Evolutionary conservation across 257 asterid genomes (phyloP).

Genomic region (Coffea eugenioides): DNA sequence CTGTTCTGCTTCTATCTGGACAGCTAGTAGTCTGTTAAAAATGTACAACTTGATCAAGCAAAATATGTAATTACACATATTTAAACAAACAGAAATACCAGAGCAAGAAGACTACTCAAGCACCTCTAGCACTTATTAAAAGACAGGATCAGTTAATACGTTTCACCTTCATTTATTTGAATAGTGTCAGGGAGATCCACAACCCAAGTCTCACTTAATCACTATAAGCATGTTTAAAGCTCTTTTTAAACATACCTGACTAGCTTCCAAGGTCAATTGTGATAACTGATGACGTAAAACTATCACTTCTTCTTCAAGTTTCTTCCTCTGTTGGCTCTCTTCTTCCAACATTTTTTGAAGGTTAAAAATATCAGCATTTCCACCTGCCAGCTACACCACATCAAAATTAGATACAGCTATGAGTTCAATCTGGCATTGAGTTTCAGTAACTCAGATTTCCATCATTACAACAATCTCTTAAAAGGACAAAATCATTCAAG

Average conservation of each 20-base stretch:
- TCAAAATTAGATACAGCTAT: slow-evolving; percentile 31
- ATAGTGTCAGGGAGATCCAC: neutral
- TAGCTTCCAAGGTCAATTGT: slow-evolving; percentile 63
- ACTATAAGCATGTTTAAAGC: slow-evolving; percentile 12
- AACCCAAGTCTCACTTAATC: neutral
- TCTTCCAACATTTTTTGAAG: slow-evolving; percentile 76
- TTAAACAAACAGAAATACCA: neutral
- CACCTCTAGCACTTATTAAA: neutral
- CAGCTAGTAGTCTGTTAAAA: slow-evolving; percentile 54
- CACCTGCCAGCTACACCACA: slow-evolving; percentile 65
- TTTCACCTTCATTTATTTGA: neutral
- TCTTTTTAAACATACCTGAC: slow-evolving; percentile 49
- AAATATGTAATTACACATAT: neutral
- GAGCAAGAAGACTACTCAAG: neutral
- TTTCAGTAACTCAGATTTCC: slow-evolving; percentile 6
- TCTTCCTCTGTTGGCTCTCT: slow-evolving; percentile 74
- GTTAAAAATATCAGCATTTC: slow-evolving; percentile 46
- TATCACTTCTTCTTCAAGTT: slow-evolving; percentile 91
- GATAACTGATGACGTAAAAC: slow-evolving; percentile 71
- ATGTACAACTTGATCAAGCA: slow-evolving; percentile 13
- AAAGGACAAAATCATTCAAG: neutral
- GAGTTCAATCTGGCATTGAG: slow-evolving; percentile 24
- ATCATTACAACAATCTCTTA: neutral
- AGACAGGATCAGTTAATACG: neutral
- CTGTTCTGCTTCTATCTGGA: slow-evolving; percentile 59